These are phyloP conservation scores for Thelonectria blattea DNA, from an alignment of 2,329 filamentous ascomycete species.

Conservation along the genomic window DNA sequence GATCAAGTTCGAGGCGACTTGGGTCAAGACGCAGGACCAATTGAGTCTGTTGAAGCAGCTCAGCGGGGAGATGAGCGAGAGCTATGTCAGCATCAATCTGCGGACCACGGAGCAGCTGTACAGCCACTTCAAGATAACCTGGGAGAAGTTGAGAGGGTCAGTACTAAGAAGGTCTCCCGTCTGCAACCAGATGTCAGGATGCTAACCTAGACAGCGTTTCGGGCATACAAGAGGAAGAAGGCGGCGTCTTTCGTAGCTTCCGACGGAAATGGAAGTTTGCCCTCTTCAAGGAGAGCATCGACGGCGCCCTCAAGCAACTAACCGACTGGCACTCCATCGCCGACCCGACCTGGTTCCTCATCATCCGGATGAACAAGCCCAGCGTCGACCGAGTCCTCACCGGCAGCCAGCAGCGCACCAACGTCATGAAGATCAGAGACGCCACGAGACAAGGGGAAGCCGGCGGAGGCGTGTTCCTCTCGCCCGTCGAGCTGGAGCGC, in stretches of 20 bases:
- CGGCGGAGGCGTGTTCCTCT: too few species aligned
- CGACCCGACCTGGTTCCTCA: slow-evolving; percentile 17
- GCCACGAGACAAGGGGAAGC: neutral
- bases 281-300: slow-evolving; percentile 6
- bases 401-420: neutral
- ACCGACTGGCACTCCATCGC: slow-evolving; percentile 14
- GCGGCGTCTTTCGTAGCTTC: neutral
- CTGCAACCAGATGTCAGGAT: too few species aligned
- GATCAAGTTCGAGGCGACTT: neutral
- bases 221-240: neutral
- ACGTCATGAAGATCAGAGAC: neutral
- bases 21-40: slow-evolving; percentile 6
- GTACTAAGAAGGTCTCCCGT: neutral
- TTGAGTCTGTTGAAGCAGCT: slow-evolving; percentile 8
- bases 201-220: neutral
- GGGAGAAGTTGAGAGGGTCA: neutral
- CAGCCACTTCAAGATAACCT: neutral
- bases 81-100: neutral
- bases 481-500: too few species aligned
- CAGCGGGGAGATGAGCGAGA: neutral
- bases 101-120: neutral
- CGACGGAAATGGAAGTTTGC: slow-evolving; percentile 4
- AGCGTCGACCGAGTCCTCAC: slow-evolving; percentile 1
- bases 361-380: slow-evolving; percentile 14
- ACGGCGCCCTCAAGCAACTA: slow-evolving; percentile 6